Percentiles rank a stretch among this genome's conserved stretches.
Evolutionary conservation across 306 rosid species (phyloP).

Genomic region (Gillenia trifoliata): DNA sequence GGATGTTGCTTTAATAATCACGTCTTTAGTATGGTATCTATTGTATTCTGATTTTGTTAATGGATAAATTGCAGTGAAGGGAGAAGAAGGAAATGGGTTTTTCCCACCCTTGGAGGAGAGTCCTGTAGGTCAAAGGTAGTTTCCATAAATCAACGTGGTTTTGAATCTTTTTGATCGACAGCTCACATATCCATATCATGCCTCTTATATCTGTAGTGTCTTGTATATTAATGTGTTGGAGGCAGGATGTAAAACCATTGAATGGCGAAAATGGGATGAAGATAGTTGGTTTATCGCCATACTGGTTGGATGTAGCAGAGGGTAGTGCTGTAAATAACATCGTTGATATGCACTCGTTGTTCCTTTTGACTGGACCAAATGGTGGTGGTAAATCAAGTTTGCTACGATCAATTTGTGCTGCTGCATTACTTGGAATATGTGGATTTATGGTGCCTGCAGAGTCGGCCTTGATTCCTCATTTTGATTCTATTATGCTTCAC

Average conservation of each 20-base stretch:
- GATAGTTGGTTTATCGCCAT: conserved; percentile 76
- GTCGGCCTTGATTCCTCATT: conserved; percentile 76
- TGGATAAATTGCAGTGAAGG: conserved; percentile 75
- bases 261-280: conserved; percentile 48
- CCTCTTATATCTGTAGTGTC: conserved; percentile 9
- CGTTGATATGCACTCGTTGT: conserved; percentile 80
- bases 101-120: conserved; percentile 68
- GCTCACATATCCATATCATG: background rate
- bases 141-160: conserved; percentile 3
- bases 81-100: conserved; percentile 89
- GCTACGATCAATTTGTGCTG: conserved; percentile 90
- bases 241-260: conserved; percentile 45
- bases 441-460: conserved; percentile 95
- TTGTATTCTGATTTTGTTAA: conserved; percentile 23
- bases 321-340: conserved; percentile 80
- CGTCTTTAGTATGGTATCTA: conserved; percentile 13
- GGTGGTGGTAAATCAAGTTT: conserved; percentile 98
- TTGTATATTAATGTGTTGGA: conserved; percentile 16
- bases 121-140: conserved; percentile 47
- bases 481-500: conserved; percentile 84
- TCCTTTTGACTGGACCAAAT: conserved; percentile 96
- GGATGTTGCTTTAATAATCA: background rate
- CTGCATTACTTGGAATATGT: conserved; percentile 83
- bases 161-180: background rate
- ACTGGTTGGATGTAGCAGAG: conserved; percentile 78